Evolutionary conservation across 345 rosid genomes (phyloP).

Genomic region (Rhizophora mangle): DNA sequence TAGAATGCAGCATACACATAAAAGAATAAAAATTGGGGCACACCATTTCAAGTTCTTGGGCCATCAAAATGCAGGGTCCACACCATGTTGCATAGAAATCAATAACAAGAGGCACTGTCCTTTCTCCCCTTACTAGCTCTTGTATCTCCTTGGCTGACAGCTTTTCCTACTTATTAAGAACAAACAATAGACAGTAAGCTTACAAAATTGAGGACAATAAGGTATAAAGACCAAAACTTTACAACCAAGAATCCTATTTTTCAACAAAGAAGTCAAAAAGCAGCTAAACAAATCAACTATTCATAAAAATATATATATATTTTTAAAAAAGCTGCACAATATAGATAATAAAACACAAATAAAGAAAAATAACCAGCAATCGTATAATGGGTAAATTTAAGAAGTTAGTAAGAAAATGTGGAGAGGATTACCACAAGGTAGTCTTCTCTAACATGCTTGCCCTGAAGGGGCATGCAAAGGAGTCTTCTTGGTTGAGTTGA

Average conservation of each 20-base stretch:
- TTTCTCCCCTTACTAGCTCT: conserved; percentile 76
- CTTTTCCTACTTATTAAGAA: conserved; percentile 49
- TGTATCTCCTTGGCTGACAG: conserved; percentile 72
- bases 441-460: conserved; percentile 75
- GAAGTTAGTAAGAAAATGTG: neutral
- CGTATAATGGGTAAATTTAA: neutral
- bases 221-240: neutral
- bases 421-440: conserved; percentile 68
- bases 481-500: conserved; percentile 55
- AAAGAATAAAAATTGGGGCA: neutral
- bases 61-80: conserved; percentile 94
- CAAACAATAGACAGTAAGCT: neutral
- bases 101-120: conserved; percentile 67
- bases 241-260: neutral
- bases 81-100: conserved; percentile 98
- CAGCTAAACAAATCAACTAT: neutral
- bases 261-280: neutral
- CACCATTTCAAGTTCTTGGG: conserved; percentile 94
- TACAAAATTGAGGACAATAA: conserved; percentile 2
- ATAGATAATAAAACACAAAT: neutral
- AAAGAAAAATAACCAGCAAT: neutral
- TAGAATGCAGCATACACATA: neutral
- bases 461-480: conserved; percentile 69
- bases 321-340: neutral
- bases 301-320: neutral